These are phyloP conservation scores for Triangularia verruculosa DNA, from an alignment of 2,329 filamentous ascomycete genomes.

Conservation along the genomic window DNA sequence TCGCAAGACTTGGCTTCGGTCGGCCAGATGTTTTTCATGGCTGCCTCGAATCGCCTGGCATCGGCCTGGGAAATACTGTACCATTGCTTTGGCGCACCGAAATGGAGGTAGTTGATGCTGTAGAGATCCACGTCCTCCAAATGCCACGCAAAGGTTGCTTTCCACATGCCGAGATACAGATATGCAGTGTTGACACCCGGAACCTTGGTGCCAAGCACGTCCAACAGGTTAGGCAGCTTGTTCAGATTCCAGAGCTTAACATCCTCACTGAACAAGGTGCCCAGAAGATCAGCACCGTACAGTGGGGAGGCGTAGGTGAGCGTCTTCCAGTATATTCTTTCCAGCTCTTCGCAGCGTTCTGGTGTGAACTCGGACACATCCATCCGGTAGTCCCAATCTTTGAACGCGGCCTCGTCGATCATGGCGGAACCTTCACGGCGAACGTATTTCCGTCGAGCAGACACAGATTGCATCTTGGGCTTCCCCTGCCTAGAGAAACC, in stretches of 20 bases:
- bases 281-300: slow-evolving; percentile 95
- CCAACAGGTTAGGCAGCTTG: slow-evolving; percentile 87
- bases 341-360: slow-evolving; percentile 90
- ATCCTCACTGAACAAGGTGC: slow-evolving; percentile 85
- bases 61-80: slow-evolving; percentile 98
- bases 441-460: slow-evolving; percentile 83
- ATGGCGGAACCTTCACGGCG: slow-evolving; percentile 72
- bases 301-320: slow-evolving; percentile 91
- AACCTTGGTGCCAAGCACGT: slow-evolving; percentile 91
- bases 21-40: slow-evolving; percentile 95
- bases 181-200: slow-evolving; percentile 98
- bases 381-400: slow-evolving; percentile 86
- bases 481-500: slow-evolving; percentile 46
- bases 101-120: slow-evolving; percentile 99
- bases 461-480: slow-evolving; percentile 69
- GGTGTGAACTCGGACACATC: slow-evolving; percentile 84
- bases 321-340: slow-evolving; percentile 95
- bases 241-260: slow-evolving; percentile 90
- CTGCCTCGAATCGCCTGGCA: slow-evolving; percentile 84
- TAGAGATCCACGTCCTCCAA: slow-evolving; percentile 97
- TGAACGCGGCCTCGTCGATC: slow-evolving; percentile 87
- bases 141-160: slow-evolving; percentile 98
- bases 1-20: slow-evolving; percentile 92
- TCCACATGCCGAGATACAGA: slow-evolving; percentile 98
- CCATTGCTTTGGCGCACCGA: slow-evolving; percentile 98